Evolutionary conservation across 2,329 filamentous ascomycete species (phyloP).

Genomic region (Fusarium anthophilum): DNA sequence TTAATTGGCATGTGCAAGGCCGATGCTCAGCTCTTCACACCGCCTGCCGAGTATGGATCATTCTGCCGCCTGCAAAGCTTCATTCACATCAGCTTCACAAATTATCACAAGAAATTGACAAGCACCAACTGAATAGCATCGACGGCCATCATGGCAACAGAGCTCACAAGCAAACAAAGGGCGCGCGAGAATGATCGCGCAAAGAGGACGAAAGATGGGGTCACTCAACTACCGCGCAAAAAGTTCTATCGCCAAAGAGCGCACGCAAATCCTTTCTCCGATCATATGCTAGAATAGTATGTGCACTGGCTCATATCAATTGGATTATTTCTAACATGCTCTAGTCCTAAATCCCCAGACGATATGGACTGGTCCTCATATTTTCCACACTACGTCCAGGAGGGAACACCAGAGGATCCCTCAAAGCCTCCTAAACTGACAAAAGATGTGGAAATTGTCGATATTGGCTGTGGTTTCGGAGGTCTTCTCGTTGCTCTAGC

Average conservation of each 20-base stretch:
- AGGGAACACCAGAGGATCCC: slow-evolving; percentile 48
- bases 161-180: slow-evolving; percentile 63
- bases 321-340: slow-evolving; percentile 16
- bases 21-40: slow-evolving; percentile 26
- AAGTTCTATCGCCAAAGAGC: slow-evolving; percentile 96
- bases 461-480: slow-evolving; percentile 97
- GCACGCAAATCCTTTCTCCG: slow-evolving; percentile 97
- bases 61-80: slow-evolving; percentile 28
- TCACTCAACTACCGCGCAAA: slow-evolving; percentile 82
- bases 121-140: slow-evolving; percentile 4
- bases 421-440: slow-evolving; percentile 42
- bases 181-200: slow-evolving; percentile 74
- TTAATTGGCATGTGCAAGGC: slow-evolving; percentile 30
- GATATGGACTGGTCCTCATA: slow-evolving; percentile 92
- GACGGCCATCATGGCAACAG: slow-evolving; percentile 41
- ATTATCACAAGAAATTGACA: slow-evolving; percentile 15
- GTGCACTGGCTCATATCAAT: slow-evolving; percentile 11
- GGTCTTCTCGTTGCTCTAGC: slow-evolving; percentile 88
- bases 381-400: slow-evolving; percentile 77
- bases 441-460: slow-evolving; percentile 87
- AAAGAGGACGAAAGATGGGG: slow-evolving; percentile 60
- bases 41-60: slow-evolving; percentile 40
- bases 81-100: slow-evolving; percentile 20
- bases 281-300: slow-evolving; percentile 90
- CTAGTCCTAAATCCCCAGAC: slow-evolving; percentile 78